Conservation (phyloP, 2,329 filamentous ascomycete genomes). For the Fusarium sp. region DNA sequence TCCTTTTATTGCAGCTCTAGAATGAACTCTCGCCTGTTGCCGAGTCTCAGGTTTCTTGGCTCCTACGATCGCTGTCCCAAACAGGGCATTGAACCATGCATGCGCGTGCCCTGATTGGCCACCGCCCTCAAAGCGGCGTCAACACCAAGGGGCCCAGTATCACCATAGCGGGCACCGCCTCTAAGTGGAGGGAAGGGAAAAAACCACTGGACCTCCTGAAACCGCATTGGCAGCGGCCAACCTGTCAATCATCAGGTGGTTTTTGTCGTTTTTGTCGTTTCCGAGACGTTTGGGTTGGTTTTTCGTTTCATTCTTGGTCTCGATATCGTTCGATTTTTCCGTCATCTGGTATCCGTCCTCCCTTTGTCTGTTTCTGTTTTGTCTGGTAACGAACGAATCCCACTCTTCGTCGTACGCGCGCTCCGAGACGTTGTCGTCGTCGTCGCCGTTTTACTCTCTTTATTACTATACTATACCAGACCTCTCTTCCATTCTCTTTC, state of each 20-base stretch:
- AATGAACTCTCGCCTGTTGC: constrained; percentile 20
- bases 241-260: constrained; percentile 46
- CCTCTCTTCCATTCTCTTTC: constrained; percentile 21
- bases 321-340: constrained; percentile 35
- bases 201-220: constrained; percentile 47
- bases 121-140: constrained; percentile 33
- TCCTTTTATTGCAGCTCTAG: constrained; percentile 29
- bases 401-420: constrained; percentile 2
- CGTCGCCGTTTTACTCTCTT: constrained; percentile 17
- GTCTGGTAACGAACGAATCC: constrained; percentile 4
- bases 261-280: constrained; percentile 48
- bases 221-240: constrained; percentile 44
- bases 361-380: background rate
- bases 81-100: constrained; percentile 43
- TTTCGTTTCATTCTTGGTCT: constrained; percentile 44
- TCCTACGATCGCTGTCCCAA: constrained; percentile 43
- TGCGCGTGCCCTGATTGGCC: constrained; percentile 43
- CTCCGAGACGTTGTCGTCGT: constrained; percentile 6
- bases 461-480: constrained; percentile 32
- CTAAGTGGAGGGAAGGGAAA: constrained; percentile 18
- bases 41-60: constrained; percentile 43
- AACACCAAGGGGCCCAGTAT: constrained; percentile 18
- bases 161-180: constrained; percentile 18
- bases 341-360: constrained; percentile 2
- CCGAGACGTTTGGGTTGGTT: constrained; percentile 42